Evolutionary conservation across 2,329 filamentous ascomycete genomes (phyloP).

Genomic region (Cercospora sesami): DNA sequence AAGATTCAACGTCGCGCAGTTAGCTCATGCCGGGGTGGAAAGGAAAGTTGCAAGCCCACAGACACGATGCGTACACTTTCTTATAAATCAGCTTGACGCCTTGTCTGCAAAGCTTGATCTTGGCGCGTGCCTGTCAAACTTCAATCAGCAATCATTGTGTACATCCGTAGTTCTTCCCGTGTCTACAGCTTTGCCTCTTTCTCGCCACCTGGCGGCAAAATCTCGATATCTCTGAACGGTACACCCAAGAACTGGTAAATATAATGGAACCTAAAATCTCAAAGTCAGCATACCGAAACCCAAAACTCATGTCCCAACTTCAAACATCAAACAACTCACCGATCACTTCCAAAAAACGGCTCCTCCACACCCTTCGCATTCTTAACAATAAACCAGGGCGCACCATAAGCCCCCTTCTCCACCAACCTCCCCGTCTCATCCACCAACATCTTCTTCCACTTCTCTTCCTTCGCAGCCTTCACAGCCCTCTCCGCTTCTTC

Average conservation of each 20-base stretch:
- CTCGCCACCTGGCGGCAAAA: slow-evolving; percentile 18
- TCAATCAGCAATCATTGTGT: neutral
- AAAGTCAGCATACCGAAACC: neutral
- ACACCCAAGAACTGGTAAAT: slow-evolving; percentile 65
- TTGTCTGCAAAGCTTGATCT: neutral
- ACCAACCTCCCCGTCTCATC: slow-evolving; percentile 29
- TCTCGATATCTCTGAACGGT: slow-evolving; percentile 26
- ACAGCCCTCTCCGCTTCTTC: slow-evolving; percentile 21
- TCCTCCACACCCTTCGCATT: slow-evolving; percentile 60
- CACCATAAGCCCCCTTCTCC: slow-evolving; percentile 69
- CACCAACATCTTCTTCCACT: slow-evolving; percentile 29
- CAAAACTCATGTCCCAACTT: neutral
- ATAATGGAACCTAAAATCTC: slow-evolving; percentile 54
- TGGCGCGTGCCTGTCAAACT: neutral
- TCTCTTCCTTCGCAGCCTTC: slow-evolving; percentile 37
- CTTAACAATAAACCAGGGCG: slow-evolving; percentile 72
- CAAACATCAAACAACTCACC: slow-evolving; percentile 13
- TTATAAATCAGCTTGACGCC: neutral
- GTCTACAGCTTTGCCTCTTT: slow-evolving; percentile 14
- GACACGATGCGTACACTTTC: neutral
- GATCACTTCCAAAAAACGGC: slow-evolving; percentile 76
- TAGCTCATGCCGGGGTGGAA: neutral
- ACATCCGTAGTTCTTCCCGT: neutral
- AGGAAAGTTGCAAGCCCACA: neutral
- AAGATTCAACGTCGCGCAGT: neutral